Conservation (phyloP, 2,329 filamentous ascomycete species). For the Pezicula radicicola region DNA sequence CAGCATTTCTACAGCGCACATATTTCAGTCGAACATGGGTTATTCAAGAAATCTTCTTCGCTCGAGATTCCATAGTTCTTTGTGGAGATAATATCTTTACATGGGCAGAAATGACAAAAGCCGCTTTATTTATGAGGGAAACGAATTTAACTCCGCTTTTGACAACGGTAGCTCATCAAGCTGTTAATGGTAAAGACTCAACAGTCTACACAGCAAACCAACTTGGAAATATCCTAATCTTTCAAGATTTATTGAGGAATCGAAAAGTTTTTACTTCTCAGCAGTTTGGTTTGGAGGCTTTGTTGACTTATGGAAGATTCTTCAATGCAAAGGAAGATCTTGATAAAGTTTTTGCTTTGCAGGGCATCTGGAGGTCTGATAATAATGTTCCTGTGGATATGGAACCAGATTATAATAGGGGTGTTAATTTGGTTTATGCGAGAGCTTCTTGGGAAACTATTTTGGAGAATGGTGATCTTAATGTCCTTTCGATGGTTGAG, state of each 20-base stretch:
- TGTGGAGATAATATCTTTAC: constrained; percentile 2
- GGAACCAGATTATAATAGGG: neutral
- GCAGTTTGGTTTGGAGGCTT: constrained; percentile 3
- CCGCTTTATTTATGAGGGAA: constrained; percentile 4
- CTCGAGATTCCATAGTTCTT: constrained; percentile 1
- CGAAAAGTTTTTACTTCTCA: neutral
- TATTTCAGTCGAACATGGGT: neutral
- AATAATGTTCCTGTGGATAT: neutral
- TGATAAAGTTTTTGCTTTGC: constrained; percentile 10
- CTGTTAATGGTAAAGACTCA: neutral
- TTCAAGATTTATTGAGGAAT: neutral
- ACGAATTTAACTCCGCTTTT: constrained; percentile 7
- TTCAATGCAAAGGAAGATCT: constrained; percentile 8
- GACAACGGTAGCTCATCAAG: neutral
- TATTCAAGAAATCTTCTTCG: neutral
- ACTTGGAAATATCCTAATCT: constrained; percentile 10
- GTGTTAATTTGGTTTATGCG: constrained; percentile 4
- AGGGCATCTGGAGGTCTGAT: constrained; percentile 8
- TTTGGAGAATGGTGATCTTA: constrained; percentile 9
- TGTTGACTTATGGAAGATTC: constrained; percentile 8
- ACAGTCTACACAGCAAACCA: constrained; percentile 4
- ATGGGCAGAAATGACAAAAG: constrained; percentile 5
- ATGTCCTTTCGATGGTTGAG: constrained; percentile 13
- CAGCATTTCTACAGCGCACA: constrained; percentile 4
- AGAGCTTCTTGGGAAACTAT: constrained; percentile 5